Percentiles rank a stretch among this genome's conserved stretches.
These are phyloP conservation scores for Arctium lappa DNA, from an alignment of 129 eudicot species.

Conservation along the genomic window DNA sequence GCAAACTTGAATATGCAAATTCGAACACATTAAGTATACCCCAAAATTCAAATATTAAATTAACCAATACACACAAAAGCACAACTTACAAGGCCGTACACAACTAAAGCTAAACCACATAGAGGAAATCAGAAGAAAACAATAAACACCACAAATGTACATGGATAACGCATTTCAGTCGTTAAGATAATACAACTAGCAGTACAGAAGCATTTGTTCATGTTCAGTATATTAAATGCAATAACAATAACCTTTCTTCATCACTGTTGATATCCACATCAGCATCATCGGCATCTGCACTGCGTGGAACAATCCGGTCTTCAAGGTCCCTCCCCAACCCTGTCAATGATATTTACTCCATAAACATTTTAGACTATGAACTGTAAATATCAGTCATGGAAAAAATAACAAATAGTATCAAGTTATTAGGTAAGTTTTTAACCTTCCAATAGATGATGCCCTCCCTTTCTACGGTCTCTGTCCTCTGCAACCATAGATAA, in stretches of 20 bases:
- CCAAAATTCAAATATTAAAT: too few species aligned
- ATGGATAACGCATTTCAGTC: background rate
- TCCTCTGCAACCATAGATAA: conserved; percentile 61
- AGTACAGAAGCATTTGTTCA: background rate
- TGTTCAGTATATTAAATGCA: background rate
- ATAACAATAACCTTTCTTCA: conserved; percentile 66
- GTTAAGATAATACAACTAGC: background rate
- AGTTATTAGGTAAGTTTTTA: conserved; percentile 10
- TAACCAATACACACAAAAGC: too few species aligned
- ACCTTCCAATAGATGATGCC: conserved; percentile 91
- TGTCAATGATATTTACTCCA: conserved; percentile 18
- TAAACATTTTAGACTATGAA: background rate
- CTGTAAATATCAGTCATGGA: background rate
- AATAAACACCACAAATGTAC: background rate
- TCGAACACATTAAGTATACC: background rate
- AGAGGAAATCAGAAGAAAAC: background rate
- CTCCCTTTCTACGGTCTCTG: conserved; percentile 81
- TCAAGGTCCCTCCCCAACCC: conserved; percentile 85
- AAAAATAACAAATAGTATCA: background rate
- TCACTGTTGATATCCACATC: conserved; percentile 72
- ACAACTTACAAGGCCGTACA: background rate
- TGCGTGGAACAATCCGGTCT: conserved; percentile 82
- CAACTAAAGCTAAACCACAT: background rate
- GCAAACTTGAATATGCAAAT: background rate
- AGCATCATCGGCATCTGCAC: conserved; percentile 94